phyloP scores from a whole-genome alignment of 306 rosid species.

The Rosa chinensis region DNA sequence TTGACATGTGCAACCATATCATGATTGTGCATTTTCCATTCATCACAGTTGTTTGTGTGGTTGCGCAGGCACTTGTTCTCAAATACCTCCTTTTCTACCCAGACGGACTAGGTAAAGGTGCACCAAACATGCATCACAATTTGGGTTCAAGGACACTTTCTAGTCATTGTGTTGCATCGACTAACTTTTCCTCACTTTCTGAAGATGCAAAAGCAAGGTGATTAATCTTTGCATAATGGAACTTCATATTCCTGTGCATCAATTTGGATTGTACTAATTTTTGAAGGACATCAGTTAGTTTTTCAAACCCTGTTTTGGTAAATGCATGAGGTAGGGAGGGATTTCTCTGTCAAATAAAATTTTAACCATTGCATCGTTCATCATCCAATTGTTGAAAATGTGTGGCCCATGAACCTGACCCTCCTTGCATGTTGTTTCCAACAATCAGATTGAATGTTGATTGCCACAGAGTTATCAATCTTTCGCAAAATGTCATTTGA shows the following conservation, averaged over 20 bases:
- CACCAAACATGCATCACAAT: constrained; percentile 41
- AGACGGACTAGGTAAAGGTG: constrained; percentile 52
- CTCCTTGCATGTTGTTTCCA: background rate
- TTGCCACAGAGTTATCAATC: background rate
- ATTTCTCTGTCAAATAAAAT: background rate
- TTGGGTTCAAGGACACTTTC: constrained; percentile 45
- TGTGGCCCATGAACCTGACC: background rate
- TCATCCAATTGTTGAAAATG: background rate
- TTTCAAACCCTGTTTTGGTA: background rate
- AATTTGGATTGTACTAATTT: background rate
- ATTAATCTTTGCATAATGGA: constrained; percentile 36
- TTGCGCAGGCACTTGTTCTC: constrained; percentile 87
- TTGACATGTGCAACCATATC: constrained; percentile 18
- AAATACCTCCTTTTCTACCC: constrained; percentile 77
- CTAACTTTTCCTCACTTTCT: constrained; percentile 62
- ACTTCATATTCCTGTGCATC: constrained; percentile 10
- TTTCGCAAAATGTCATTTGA: background rate
- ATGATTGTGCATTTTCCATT: constrained; percentile 20
- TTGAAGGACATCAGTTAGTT: background rate
- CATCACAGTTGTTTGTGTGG: constrained; percentile 30
- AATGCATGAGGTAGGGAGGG: background rate
- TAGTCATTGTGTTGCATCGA: constrained; percentile 55
- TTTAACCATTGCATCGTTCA: background rate
- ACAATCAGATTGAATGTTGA: background rate
- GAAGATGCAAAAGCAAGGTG: constrained; percentile 85